Evolutionary conservation across 345 rosid genomes (phyloP), one percentile per base, ranked within the genome.

Genomic region (Melaleuca alternifolia): DNA sequence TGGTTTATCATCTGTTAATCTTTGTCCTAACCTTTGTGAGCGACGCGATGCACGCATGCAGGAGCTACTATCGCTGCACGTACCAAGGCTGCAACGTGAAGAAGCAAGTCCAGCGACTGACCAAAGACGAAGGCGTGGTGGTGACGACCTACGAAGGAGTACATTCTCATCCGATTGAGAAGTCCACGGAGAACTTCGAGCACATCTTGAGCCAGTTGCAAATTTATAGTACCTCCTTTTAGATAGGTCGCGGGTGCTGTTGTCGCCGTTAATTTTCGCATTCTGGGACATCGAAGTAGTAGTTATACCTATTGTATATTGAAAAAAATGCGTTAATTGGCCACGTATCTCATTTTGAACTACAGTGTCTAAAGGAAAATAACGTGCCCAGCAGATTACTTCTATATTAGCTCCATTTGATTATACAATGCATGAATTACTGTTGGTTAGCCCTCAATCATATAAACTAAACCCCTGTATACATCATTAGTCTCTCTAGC

Each of bases 41-140:
- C 48, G 48, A 37, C 33, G 10, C 44, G 46, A 51, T 41, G 30
- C 33, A 10, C 37, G 71, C 50, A 14, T 90, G 83, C 89, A 97
- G 99, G 92, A 97, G 99, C 92, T 97, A 97, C 85, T 97, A 97
- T 54, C 89, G 96, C n/a, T 97, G 99, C 79, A 94, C 99, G 14
- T 89, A 93, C 86, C 90, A 91, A 89, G 99, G 99, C 30, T 97
- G 99, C 92, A 92, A 91, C 82, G 99, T 97, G 87, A 97, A 97
- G 94, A 97, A 97, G 91, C 99, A 97, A 90, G 96, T 97, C 33
- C 99, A 97, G 51, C 89, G 99, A 51, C 85, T 97, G 85, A 94
- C 93, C 2, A 88, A 46, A n/a, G 99, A 97, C n/a, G 98, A 97
- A 91, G 99, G 94, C 51, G 83, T 96, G 12, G 99, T 97, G 3